phyloP scores from a whole-genome alignment of 805 yeast species.

The Yamadazyma olivae region DNA sequence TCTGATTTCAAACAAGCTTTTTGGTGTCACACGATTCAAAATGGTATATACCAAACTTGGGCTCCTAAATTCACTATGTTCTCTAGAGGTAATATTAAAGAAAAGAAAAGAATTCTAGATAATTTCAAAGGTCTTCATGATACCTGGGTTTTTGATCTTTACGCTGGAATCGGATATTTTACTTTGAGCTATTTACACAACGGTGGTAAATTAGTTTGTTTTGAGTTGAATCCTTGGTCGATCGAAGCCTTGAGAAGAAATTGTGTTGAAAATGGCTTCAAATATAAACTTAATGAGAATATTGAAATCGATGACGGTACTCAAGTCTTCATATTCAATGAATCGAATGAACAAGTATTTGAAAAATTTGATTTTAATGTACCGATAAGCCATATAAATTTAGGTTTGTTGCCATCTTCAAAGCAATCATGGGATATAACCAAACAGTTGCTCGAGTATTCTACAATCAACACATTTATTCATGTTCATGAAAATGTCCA shows the following conservation, averaged over 20 bases:
- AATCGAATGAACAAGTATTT: conserved; percentile 54
- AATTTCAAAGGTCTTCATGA: conserved; percentile 33
- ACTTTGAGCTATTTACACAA: conserved; percentile 61
- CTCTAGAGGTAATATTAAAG: conserved; percentile 81
- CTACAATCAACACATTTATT: conserved; percentile 21
- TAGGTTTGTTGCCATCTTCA: conserved; percentile 78
- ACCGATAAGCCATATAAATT: conserved; percentile 58
- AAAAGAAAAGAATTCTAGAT: conserved; percentile 62
- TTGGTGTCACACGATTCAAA: conserved; percentile 72
- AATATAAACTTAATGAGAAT: conserved; percentile 32
- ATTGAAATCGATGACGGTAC: conserved; percentile 27
- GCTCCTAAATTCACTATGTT: conserved; percentile 86
- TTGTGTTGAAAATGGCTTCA: conserved; percentile 42
- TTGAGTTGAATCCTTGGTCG: conserved; percentile 88
- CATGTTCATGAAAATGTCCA: conserved; percentile 81
- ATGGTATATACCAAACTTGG: conserved; percentile 78
- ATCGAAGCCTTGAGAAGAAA: conserved; percentile 67
- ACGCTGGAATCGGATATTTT: conserved; percentile 86
- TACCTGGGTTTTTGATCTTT: conserved; percentile 60
- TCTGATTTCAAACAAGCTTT: conserved; percentile 51
- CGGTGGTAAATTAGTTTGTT: conserved; percentile 60
- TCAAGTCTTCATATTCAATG: conserved; percentile 53
- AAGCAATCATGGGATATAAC: conserved; percentile 58
- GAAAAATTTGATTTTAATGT: conserved; percentile 28
- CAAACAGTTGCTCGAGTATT: conserved; percentile 4